Conservation (phyloP, 768 basidiomycete genomes). For the Podaxis sp. region DNA sequence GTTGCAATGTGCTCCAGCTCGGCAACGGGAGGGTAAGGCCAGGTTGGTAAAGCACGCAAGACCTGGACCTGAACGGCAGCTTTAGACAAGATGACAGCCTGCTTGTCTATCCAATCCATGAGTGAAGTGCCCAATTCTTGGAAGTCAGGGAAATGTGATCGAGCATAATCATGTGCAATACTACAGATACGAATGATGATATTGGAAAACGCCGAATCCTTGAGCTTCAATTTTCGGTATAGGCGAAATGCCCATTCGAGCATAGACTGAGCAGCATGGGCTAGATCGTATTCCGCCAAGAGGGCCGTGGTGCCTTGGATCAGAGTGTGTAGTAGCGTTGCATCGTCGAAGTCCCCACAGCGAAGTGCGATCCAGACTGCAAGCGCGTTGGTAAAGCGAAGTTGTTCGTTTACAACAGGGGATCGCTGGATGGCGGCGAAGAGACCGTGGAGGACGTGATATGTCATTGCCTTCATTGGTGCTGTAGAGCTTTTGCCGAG, state of each 20-base stretch:
- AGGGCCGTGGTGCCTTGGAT: constrained; percentile 66
- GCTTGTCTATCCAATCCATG: constrained; percentile 61
- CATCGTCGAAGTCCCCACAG: constrained; percentile 50
- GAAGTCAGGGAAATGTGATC: constrained; percentile 27
- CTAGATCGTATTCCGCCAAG: constrained; percentile 66
- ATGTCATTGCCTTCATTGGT: constrained; percentile 57
- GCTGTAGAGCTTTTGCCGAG: constrained; percentile 36
- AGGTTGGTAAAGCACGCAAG: constrained; percentile 63
- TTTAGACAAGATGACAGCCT: constrained; percentile 41
- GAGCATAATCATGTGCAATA: constrained; percentile 53
- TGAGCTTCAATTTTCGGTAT: constrained; percentile 39
- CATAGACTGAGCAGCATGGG: constrained; percentile 68
- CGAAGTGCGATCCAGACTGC: constrained; percentile 72
- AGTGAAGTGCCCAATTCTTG: constrained; percentile 45
- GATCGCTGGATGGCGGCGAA: constrained; percentile 64
- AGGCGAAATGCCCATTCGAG: constrained; percentile 71
- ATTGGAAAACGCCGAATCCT: constrained; percentile 58
- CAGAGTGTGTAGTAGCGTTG: constrained; percentile 63
- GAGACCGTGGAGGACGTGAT: constrained; percentile 74
- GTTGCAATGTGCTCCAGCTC: constrained; percentile 43
- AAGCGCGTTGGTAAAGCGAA: constrained; percentile 69
- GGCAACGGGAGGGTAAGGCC: constrained; percentile 64
- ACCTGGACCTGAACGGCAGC: constrained; percentile 37
- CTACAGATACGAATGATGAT: constrained; percentile 68
- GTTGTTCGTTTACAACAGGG: constrained; percentile 81